A percentile compares a stretch with the other conserved stretches of the same genome.
Conservation (phyloP, 2,329 filamentous ascomycete species). For the Sclerotinia minor region DNA sequence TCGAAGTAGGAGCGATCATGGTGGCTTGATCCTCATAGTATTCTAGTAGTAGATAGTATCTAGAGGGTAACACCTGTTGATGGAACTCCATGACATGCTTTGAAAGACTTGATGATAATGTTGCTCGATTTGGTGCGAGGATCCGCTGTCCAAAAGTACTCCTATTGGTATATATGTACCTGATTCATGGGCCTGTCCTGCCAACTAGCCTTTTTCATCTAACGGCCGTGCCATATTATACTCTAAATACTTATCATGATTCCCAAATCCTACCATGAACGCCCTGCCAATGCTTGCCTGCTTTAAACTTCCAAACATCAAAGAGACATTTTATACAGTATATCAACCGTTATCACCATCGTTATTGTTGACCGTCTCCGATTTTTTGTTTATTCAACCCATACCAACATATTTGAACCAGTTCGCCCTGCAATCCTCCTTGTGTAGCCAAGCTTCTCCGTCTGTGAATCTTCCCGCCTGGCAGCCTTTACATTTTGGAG, state of each 20-base stretch:
- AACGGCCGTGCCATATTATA: conserved; percentile 22
- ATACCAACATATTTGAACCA: conserved; percentile 96
- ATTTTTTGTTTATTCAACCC: conserved; percentile 50
- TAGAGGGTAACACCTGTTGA: no score
- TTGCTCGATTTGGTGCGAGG: neutral
- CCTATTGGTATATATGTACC: conserved; percentile 23
- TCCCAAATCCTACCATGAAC: conserved; percentile 21
- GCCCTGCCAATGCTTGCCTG: conserved; percentile 27
- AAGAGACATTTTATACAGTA: conserved; percentile 24
- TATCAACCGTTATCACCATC: conserved; percentile 4
- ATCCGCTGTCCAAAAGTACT: conserved; percentile 18
- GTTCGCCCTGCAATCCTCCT: conserved; percentile 90
- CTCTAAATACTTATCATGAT: conserved; percentile 18
- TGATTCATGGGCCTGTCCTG: conserved; percentile 17
- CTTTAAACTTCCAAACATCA: conserved; percentile 23
- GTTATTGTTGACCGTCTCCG: neutral
- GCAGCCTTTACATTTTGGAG: conserved; percentile 87
- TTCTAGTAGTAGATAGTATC: no score
- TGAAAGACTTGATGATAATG: conserved; percentile 2
- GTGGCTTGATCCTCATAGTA: no score
- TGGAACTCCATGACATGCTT: neutral
- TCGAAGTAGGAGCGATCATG: no score
- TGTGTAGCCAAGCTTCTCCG: conserved; percentile 79
- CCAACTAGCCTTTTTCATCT: neutral
- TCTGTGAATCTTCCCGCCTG: conserved; percentile 85